Conservation (phyloP, 768 basidiomycete species). For the Floccularia luteovirens region DNA sequence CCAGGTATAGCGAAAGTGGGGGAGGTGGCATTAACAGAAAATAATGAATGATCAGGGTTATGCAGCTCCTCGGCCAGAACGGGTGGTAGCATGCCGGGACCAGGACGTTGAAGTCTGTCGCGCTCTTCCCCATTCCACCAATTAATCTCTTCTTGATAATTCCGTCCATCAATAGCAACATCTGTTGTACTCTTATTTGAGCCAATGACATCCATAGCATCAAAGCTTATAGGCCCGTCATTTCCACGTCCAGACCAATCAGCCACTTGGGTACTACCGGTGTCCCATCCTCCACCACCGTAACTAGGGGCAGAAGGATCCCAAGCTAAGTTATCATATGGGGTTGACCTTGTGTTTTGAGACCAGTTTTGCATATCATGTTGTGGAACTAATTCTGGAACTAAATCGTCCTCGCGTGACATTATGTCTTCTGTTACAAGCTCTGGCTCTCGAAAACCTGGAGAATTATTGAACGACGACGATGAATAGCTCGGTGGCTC, state of each 20-base stretch:
- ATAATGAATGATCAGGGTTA: conserved; percentile 65
- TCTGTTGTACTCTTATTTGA: conserved; percentile 15
- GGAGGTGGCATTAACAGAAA: conserved; percentile 40
- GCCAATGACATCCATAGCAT: conserved; percentile 16
- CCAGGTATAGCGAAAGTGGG: conserved; percentile 13
- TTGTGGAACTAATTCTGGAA: conserved; percentile 32
- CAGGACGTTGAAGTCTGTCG: conserved; percentile 44
- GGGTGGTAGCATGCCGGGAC: conserved; percentile 64
- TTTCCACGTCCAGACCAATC: conserved; percentile 1
- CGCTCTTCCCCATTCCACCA: conserved; percentile 63
- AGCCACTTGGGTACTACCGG: not conserved
- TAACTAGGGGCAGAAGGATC: not conserved
- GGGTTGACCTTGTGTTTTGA: conserved; percentile 9
- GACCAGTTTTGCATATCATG: conserved; percentile 17
- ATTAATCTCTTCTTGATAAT: conserved; percentile 47
- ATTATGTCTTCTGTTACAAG: conserved; percentile 36
- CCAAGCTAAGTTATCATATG: conserved; percentile 3
- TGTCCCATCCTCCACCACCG: not conserved
- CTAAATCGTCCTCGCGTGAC: conserved; percentile 20
- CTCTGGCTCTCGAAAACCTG: conserved; percentile 49
- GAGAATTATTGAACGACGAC: conserved; percentile 14
- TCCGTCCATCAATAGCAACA: conserved; percentile 52
- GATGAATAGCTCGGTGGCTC: conserved; percentile 29
- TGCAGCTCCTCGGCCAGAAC: conserved; percentile 61
- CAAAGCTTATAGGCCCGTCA: conserved; percentile 10